Evolutionary conservation across 73 alveolate genomes (phyloP), one percentile per base, ranked within the genome.

Genomic region (Tetrahymena malaccensis): DNA sequence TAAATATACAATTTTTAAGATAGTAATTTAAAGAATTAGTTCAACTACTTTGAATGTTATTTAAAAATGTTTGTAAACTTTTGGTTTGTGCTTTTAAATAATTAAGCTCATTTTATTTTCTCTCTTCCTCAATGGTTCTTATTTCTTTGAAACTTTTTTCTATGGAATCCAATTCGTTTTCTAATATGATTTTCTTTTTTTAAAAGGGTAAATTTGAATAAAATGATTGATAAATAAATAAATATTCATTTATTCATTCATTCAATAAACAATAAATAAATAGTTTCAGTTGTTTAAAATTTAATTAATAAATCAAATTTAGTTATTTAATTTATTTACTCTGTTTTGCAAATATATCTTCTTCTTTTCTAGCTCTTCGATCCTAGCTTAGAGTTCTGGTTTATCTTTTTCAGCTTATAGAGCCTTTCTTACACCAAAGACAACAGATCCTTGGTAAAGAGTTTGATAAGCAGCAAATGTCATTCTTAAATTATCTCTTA

Each of bases 391-490:
- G 50, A 95, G 84, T 43, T 97, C 98, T 85, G 96, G 96, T 31
- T 97, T 97, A 21, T 97, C 98, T 57, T 94, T 96, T 94, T 97
- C 98, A 94, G 98, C 95, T 94, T 97, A 97, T 10, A 96, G 94
- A 93, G 97, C 97, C 44, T 96, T 96, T 89, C 98, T 96, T 12
- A 93, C 96, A 5, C 98, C 98, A 94, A 97, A 97, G 16, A 97
- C 96, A 96, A 97, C 96, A 22, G 98, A 96, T 22, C 98, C 97
- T 55, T 96, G 96, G 96, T 97, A 97, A 0, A 97, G 83, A 38
- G 98, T 97, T 96, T 97, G 97, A 97, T 97, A 97, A 37, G 97
- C 96, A 8, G 98, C 98, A 38, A 97, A 96, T n/a, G 98, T 96
- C 96, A 97, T 93, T 94, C 96, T 97, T 43, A 97, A 57, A 96